Percentiles rank a stretch among this genome's conserved stretches.
phyloP scores from a whole-genome alignment of 1,284 basidiomycete genomes.

The Trametes polyzona region DNA sequence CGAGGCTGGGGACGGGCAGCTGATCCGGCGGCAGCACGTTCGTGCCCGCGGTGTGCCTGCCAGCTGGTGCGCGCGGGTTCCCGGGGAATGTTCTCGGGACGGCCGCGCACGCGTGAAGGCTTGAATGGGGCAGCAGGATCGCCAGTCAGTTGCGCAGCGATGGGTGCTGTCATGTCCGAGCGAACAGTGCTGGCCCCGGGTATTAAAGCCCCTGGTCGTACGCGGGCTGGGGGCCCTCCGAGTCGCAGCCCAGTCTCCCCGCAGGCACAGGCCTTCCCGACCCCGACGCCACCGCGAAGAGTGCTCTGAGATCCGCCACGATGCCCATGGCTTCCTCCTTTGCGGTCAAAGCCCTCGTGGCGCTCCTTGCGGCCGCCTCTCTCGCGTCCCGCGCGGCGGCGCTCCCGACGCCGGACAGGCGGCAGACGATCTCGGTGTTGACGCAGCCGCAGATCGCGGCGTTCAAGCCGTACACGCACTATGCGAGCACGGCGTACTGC shows the following conservation, averaged over 20 bases:
- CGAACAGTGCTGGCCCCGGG: neutral
- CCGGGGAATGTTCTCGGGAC: neutral
- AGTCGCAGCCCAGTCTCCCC: neutral
- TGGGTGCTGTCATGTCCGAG: no score
- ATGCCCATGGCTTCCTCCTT: neutral
- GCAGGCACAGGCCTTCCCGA: neutral
- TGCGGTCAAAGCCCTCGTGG: conserved; percentile 6
- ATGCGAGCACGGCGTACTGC: conserved; percentile 43
- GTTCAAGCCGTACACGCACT: conserved; percentile 46
- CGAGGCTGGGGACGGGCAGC: neutral
- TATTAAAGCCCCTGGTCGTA: neutral
- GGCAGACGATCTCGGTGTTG: conserved; percentile 36
- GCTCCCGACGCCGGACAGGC: conserved; percentile 4
- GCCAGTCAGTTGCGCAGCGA: neutral
- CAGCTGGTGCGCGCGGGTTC: neutral
- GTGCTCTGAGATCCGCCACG: no score
- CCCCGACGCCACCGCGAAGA: neutral
- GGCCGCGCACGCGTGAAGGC: neutral
- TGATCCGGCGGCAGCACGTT: conserved; percentile 7
- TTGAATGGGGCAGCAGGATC: no score
- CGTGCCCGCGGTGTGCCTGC: neutral
- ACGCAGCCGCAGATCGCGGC: conserved; percentile 35
- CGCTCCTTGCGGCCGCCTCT: conserved; percentile 10
- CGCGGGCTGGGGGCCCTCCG: neutral
- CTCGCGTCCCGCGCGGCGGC: conserved; percentile 2